Evolutionary conservation across 192 early-diverging fungal genomes (phyloP).

Genomic region (Glomus cerebriforme): DNA sequence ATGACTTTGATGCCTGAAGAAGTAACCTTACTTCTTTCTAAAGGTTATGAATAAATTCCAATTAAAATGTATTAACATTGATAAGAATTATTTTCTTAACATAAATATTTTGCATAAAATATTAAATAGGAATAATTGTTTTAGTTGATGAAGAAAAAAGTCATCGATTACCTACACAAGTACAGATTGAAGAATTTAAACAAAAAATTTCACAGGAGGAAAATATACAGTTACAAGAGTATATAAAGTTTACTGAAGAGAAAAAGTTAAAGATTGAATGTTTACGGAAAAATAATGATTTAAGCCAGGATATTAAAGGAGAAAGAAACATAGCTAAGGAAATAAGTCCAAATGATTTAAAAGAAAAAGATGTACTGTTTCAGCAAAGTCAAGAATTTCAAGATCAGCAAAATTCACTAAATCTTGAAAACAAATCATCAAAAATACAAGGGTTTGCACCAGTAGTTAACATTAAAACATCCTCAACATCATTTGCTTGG

Average conservation of each 20-base stretch:
- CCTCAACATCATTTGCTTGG: constrained; percentile 29
- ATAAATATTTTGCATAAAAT: neutral
- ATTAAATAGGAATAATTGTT: constrained; percentile 25
- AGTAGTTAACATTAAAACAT: constrained; percentile 24
- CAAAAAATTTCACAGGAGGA: constrained; percentile 2
- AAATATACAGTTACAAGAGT: constrained; percentile 3
- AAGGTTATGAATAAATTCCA: constrained; percentile 34
- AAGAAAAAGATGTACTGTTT: neutral
- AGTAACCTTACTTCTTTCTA: constrained; percentile 54
- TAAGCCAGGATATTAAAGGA: neutral
- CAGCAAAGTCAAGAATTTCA: neutral
- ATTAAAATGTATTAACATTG: neutral
- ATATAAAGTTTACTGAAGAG: neutral
- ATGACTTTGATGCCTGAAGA: constrained; percentile 75
- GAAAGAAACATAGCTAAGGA: too few relatives aligned
- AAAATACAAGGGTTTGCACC: constrained; percentile 15
- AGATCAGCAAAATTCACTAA: neutral
- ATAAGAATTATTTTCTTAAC: neutral
- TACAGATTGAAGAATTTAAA: constrained; percentile 17
- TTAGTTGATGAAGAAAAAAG: constrained; percentile 26
- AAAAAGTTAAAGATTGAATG: neutral
- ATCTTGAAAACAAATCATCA: neutral
- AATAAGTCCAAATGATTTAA: neutral
- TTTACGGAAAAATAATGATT: neutral
- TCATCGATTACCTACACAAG: constrained; percentile 10